These are phyloP conservation scores for Hypoxylon sp. DNA, from an alignment of 2,329 filamentous ascomycete species.

Conservation along the genomic window DNA sequence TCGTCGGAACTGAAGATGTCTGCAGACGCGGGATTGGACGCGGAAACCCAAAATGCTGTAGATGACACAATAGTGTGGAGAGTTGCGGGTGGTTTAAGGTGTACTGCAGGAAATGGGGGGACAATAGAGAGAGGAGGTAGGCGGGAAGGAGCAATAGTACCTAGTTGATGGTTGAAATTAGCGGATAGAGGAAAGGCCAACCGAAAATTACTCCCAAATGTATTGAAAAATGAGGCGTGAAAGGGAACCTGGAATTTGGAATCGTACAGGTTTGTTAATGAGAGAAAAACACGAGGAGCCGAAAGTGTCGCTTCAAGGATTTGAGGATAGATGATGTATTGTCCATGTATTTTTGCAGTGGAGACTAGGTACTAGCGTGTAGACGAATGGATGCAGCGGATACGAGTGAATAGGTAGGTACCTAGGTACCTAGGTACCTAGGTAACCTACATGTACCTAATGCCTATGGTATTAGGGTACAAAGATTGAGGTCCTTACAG, in stretches of 20 bases:
- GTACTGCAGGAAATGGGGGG: slow-evolving; percentile 35
- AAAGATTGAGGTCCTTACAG: too few species aligned
- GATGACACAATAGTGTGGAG: slow-evolving; percentile 47
- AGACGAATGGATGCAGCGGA: slow-evolving; percentile 7
- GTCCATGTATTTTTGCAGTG: slow-evolving; percentile 19
- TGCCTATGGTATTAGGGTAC: too few species aligned
- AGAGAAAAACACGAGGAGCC: slow-evolving; percentile 27
- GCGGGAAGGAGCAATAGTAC: background rate
- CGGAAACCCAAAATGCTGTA: slow-evolving; percentile 34
- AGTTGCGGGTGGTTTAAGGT: slow-evolving; percentile 36
- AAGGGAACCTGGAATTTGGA: slow-evolving; percentile 8
- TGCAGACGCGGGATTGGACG: slow-evolving; percentile 44
- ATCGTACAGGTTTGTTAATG: slow-evolving; percentile 33
- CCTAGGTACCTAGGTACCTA: background rate
- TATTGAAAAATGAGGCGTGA: slow-evolving; percentile 25
- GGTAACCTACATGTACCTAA: too few species aligned
- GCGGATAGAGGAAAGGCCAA: slow-evolving; percentile 33
- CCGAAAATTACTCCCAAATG: slow-evolving; percentile 25
- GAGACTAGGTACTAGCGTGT: slow-evolving; percentile 11
- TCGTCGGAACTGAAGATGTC: slow-evolving; percentile 37
- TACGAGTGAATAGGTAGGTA: background rate
- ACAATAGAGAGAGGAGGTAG: background rate
- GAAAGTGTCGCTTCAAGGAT: slow-evolving; percentile 15
- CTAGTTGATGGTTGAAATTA: slow-evolving; percentile 18
- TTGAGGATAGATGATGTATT: slow-evolving; percentile 32